Percentiles rank a stretch among this genome's conserved stretches.
phyloP scores from a whole-genome alignment of 257 asterid species.

The Penstemon eatonii region DNA sequence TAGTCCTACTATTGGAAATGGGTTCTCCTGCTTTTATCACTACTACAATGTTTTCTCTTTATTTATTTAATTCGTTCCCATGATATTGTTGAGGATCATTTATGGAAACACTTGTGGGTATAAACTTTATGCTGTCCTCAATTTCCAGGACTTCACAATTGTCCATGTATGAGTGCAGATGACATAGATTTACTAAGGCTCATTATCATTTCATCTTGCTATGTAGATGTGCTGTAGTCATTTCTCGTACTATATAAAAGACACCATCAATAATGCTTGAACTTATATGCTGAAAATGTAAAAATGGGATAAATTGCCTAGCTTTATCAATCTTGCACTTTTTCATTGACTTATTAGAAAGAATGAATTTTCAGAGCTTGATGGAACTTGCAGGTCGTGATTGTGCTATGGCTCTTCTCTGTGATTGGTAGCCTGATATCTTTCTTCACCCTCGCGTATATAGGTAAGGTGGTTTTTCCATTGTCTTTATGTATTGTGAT shows the following conservation, averaged over 20 bases:
- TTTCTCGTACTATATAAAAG: no score
- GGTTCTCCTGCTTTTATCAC: no score
- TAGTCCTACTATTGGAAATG: background rate
- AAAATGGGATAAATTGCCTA: background rate
- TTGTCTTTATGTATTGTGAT: conserved; percentile 14
- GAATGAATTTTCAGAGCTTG: conserved; percentile 7
- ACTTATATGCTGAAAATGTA: background rate
- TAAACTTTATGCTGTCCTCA: conserved; percentile 1
- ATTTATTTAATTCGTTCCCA: background rate
- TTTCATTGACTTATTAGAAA: background rate
- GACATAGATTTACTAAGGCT: background rate
- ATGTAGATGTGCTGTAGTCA: background rate
- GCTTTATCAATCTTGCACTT: background rate
- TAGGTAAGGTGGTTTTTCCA: conserved; percentile 51
- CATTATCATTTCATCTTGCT: background rate
- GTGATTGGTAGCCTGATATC: conserved; percentile 84
- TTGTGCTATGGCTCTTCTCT: conserved; percentile 85
- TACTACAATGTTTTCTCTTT: background rate
- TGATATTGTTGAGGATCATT: conserved; percentile 4
- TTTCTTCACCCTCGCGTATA: conserved; percentile 76
- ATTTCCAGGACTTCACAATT: background rate
- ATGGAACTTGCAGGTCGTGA: conserved; percentile 80
- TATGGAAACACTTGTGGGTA: conserved; percentile 11
- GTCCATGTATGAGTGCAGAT: background rate
- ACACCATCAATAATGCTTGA: background rate